Evolutionary conservation across 2,329 filamentous ascomycete genomes (phyloP).

Genomic region (Talaromyces sp.): DNA sequence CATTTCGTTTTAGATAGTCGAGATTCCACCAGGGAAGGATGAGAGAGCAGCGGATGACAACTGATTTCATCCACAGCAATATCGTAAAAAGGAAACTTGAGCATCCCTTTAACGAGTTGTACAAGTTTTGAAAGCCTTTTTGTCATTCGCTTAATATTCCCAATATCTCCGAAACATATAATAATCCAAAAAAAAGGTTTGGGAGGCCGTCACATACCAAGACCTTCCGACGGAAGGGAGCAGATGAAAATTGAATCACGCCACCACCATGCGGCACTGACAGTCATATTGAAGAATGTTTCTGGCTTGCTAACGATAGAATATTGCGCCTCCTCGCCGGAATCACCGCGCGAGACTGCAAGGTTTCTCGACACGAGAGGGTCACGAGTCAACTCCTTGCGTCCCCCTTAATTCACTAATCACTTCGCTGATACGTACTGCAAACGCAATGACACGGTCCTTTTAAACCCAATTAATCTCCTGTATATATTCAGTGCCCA

Average conservation of each 20-base stretch:
- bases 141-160: neutral
- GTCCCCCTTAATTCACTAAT: neutral
- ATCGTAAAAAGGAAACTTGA: neutral
- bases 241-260: neutral
- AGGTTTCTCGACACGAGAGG: neutral
- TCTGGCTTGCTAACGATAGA: conserved; percentile 15
- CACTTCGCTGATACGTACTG: neutral
- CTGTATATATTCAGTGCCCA: neutral
- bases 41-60: neutral
- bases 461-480: neutral
- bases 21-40: neutral
- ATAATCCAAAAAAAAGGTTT: neutral
- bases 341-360: neutral
- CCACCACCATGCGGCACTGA: neutral
- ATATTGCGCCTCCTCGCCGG: neutral
- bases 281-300: neutral
- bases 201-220: neutral
- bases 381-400: neutral
- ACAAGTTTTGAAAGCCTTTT: neutral
- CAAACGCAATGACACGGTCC: too few species aligned
- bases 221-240: neutral
- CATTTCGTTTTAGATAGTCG: neutral
- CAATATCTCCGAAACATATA: neutral
- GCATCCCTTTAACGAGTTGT: neutral
- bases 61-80: neutral